A percentile compares a stretch with the other conserved stretches of the same genome.
phyloP scores from a whole-genome alignment of 2,329 filamentous ascomycete genomes.

The Pseudocercospora pini-densiflorae region DNA sequence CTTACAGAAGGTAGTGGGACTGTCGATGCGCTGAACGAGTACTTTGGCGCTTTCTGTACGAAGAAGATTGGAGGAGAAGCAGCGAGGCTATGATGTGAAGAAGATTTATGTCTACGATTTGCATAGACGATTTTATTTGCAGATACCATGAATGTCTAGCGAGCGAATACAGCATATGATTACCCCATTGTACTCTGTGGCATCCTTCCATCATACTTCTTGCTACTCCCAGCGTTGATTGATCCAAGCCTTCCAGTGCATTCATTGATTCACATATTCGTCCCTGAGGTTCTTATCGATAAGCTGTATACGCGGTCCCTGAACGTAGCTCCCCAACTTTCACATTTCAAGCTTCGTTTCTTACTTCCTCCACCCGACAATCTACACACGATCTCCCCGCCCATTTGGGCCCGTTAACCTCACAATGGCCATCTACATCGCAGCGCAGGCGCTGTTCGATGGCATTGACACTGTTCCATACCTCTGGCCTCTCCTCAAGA shows the following conservation, averaged over 20 bases:
- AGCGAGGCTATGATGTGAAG: constrained; percentile 31
- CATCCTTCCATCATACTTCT: no score
- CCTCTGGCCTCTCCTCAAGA: constrained; percentile 49
- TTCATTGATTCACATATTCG: background rate
- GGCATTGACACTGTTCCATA: constrained; percentile 56
- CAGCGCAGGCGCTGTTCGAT: constrained; percentile 58
- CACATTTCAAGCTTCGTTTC: background rate
- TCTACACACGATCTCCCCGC: background rate
- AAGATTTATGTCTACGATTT: background rate
- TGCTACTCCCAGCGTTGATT: no score
- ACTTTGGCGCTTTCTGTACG: constrained; percentile 75
- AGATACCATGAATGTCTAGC: background rate
- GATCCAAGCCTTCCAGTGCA: no score
- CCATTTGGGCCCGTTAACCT: background rate
- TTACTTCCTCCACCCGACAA: background rate
- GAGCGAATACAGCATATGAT: background rate
- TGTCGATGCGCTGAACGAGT: constrained; percentile 80
- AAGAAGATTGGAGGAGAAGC: constrained; percentile 55
- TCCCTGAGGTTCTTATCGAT: background rate
- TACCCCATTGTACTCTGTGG: no score
- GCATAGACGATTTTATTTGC: background rate
- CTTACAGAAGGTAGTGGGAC: constrained; percentile 79
- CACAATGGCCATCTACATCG: constrained; percentile 66
- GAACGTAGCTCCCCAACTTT: background rate
- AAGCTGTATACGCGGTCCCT: background rate